These are phyloP conservation scores for Trichoderma gracile DNA, from an alignment of 2,329 filamentous ascomycete genomes.

Conservation along the genomic window DNA sequence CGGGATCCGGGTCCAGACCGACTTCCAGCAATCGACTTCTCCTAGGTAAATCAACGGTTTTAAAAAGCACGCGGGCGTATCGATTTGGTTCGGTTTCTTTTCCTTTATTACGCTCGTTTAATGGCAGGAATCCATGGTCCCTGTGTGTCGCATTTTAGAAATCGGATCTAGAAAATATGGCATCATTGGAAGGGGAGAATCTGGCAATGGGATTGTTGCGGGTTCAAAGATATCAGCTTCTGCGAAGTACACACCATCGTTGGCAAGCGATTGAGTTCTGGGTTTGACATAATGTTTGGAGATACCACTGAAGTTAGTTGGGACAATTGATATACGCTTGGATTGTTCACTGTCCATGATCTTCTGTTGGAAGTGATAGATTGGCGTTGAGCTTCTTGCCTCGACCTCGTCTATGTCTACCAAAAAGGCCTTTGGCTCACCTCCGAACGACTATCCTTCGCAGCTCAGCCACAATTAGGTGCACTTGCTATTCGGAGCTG, in stretches of 20 bases:
- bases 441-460: too few species aligned
- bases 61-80: not conserved
- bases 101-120: not conserved
- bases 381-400: too few species aligned
- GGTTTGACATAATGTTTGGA: not conserved
- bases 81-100: not conserved
- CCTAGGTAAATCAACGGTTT: constrained; percentile 5
- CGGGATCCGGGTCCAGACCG: constrained; percentile 42
- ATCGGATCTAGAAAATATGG: not conserved
- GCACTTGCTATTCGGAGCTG: too few species aligned
- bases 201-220: not conserved
- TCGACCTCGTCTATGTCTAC: too few species aligned
- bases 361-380: too few species aligned
- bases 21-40: constrained; percentile 37
- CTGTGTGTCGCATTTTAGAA: not conserved
- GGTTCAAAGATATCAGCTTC: not conserved
- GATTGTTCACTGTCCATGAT: not conserved
- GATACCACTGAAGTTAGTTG: not conserved
- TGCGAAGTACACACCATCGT: not conserved
- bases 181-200: not conserved
- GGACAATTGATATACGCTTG: not conserved
- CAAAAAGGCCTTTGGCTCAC: too few species aligned
- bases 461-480: too few species aligned
- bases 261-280: not conserved
- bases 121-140: not conserved